Evolutionary conservation across 2,329 filamentous ascomycete species (phyloP).

Genomic region (Chaetomium sp.): DNA sequence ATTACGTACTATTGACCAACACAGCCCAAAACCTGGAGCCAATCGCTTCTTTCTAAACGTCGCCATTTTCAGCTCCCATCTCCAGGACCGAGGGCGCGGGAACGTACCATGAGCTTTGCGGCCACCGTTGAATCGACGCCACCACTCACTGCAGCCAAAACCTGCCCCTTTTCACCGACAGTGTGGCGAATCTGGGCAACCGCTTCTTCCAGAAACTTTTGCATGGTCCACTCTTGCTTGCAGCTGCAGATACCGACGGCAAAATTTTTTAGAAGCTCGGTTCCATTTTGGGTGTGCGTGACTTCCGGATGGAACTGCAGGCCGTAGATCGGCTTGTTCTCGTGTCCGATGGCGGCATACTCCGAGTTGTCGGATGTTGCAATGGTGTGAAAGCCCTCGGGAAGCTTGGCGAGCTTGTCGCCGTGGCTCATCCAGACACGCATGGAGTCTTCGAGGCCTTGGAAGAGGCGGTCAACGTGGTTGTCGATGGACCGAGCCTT

Average conservation of each 20-base stretch:
- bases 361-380: slow-evolving; percentile 70
- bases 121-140: slow-evolving; percentile 89
- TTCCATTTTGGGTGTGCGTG: slow-evolving; percentile 64
- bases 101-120: slow-evolving; percentile 66
- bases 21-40: slow-evolving; percentile 59
- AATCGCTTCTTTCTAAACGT: slow-evolving; percentile 59
- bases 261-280: slow-evolving; percentile 72
- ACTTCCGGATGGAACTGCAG: slow-evolving; percentile 91
- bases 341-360: slow-evolving; percentile 73
- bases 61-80: slow-evolving; percentile 6
- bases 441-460: slow-evolving; percentile 62
- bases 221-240: slow-evolving; percentile 76
- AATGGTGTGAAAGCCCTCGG: slow-evolving; percentile 65
- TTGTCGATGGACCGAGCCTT: slow-evolving; percentile 15
- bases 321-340: slow-evolving; percentile 64
- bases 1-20: slow-evolving; percentile 61
- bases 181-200: slow-evolving; percentile 72
- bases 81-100: background rate
- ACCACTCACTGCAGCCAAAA: slow-evolving; percentile 52
- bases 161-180: slow-evolving; percentile 75
- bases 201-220: slow-evolving; percentile 73
- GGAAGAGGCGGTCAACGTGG: slow-evolving; percentile 73
- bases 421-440: slow-evolving; percentile 82
- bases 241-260: slow-evolving; percentile 75
- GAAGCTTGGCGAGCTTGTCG: slow-evolving; percentile 74